Evolutionary conservation across 495 filamentous ascomycete genomes (phyloP), one percentile per base, ranked within the genome.

Genomic region (Schizothecium vesticola): DNA sequence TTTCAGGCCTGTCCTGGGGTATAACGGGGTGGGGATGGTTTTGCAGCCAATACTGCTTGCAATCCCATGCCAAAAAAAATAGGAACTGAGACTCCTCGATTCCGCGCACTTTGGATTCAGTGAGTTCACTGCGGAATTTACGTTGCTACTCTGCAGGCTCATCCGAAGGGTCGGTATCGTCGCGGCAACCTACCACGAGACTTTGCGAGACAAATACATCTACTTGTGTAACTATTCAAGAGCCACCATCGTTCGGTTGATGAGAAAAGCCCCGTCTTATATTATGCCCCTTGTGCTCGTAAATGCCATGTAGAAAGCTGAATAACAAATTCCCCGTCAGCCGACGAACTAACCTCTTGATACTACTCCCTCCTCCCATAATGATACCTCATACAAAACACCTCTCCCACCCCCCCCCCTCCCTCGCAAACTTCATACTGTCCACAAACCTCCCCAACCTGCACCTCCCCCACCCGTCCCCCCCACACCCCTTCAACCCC

Each of bases 391-490:
- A 68, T 7, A 8, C 72, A 82, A 87, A 92, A 73, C 92, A 96
- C 68, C 79, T 70, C 25, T 84, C 81, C 92, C 92, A 97, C 22
- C 85, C 77, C 7, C 93, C 92, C 3, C 89, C 89, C 22, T 71
- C 77, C 71, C 82, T 82, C 9, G 88, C 90, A 82, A 94, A 97
- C 26, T 78, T 83, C 74, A 95, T 79, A 57, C 89, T 89, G 29
- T 88, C 78, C 9, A 96, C 85, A 76, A 92, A 97, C 19, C 78
- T 81, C 67, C 77, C 77, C 61, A 92, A 70, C 58, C 67, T 83
- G 76, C 93, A 97, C 29, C 90, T 79, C 2, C 92, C 92, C 56
- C 87, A 70, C 64, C 72, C 64, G 81, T 96, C 92, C 7, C 80
- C 87, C 3, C 78, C 81, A 76, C 93, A 97, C 22, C 81, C 86